Evolutionary conservation across 768 basidiomycete species (phyloP).

Genomic region (Pleurotus salmoneostramineus): DNA sequence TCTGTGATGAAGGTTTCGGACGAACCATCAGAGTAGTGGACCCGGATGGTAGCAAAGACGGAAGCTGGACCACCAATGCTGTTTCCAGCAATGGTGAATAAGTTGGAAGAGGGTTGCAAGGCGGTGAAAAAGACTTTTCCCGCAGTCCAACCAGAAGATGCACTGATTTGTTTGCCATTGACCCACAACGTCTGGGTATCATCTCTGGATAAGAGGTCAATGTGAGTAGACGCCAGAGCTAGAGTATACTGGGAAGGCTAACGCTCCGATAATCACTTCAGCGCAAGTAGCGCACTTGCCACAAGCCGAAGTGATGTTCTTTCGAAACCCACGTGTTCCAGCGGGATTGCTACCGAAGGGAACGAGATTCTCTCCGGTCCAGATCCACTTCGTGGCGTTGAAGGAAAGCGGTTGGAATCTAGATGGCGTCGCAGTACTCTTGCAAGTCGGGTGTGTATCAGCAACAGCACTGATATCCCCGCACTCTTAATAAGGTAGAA

Average conservation of each 20-base stretch:
- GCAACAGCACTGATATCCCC: neutral
- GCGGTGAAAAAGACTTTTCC: constrained; percentile 15
- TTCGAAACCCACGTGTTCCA: neutral
- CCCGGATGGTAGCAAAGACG: neutral
- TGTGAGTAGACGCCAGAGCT: too few species aligned
- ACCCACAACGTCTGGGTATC: neutral
- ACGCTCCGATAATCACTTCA: neutral
- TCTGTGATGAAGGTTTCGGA: neutral
- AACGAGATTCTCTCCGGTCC: neutral
- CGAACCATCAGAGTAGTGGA: neutral
- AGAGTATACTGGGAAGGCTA: neutral
- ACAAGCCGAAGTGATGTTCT: neutral
- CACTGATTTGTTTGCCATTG: neutral
- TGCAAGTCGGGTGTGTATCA: neutral
- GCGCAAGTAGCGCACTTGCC: neutral
- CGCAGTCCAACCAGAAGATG: constrained; percentile 9
- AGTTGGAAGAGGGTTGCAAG: neutral
- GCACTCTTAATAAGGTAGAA: neutral
- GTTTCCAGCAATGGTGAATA: neutral
- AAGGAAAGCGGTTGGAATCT: neutral
- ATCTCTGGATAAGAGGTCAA: neutral
- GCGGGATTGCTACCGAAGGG: neutral
- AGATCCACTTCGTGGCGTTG: neutral
- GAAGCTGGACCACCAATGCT: neutral
- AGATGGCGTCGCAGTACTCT: neutral